Evolutionary conservation across 2,329 filamentous ascomycete species (phyloP).

Genomic region (Bipolaris gigantea): DNA sequence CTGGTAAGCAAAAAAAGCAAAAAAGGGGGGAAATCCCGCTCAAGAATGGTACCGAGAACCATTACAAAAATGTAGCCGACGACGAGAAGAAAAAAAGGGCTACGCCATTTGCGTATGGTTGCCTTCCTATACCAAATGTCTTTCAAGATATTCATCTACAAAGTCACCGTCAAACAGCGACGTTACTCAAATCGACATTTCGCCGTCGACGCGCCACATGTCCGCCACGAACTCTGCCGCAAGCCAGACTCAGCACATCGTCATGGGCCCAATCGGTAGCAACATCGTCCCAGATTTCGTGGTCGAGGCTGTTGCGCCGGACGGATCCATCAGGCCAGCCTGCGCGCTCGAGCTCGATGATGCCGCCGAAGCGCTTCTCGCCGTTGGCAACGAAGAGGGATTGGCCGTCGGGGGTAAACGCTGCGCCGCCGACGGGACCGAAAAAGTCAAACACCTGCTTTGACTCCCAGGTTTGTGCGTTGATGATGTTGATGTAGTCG

Average conservation of each 20-base stretch:
- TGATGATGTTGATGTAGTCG: slow-evolving; percentile 71
- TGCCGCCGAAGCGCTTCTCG: slow-evolving; percentile 66
- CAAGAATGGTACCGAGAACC: too few species aligned
- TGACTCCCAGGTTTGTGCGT: slow-evolving; percentile 64
- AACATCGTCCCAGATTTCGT: slow-evolving; percentile 10
- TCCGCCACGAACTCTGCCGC: slow-evolving; percentile 15
- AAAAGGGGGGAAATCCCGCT: too few species aligned
- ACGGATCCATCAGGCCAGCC: slow-evolving; percentile 30
- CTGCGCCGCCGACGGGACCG: slow-evolving; percentile 71
- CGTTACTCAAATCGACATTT: slow-evolving; percentile 27
- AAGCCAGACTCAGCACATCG: slow-evolving; percentile 14
- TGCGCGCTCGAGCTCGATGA: slow-evolving; percentile 62
- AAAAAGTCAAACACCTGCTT: slow-evolving; percentile 75
- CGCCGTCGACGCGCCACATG: slow-evolving; percentile 25
- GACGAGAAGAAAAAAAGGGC: neutral
- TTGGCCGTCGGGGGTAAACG: slow-evolving; percentile 67
- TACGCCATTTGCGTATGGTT: too few species aligned
- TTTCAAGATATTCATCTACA: slow-evolving; percentile 31
- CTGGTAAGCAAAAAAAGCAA: too few species aligned
- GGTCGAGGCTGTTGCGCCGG: slow-evolving; percentile 3
- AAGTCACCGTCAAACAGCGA: slow-evolving; percentile 31
- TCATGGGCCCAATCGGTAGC: slow-evolving; percentile 32
- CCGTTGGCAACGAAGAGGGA: slow-evolving; percentile 70
- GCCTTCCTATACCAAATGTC: neutral
- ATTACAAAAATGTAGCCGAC: neutral